Conservation (phyloP, 202 grass and related monocot species). For the Schoenoplectus triqueter region DNA sequence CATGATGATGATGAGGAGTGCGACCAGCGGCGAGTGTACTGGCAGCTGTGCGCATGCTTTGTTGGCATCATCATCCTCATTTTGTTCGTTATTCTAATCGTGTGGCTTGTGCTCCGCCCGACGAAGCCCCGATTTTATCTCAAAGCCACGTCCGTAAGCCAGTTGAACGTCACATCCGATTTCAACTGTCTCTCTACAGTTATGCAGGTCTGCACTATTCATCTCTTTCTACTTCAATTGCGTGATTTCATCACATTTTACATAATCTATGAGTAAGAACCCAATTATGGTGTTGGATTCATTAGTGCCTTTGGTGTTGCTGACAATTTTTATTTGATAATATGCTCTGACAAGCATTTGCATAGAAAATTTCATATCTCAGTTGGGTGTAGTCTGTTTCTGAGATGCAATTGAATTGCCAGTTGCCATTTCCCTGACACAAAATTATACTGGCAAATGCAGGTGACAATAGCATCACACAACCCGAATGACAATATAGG, state of each 20-base stretch:
- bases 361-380: too few species aligned
- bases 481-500: constrained; percentile 79
- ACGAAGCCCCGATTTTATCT: constrained; percentile 75
- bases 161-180: constrained; percentile 57
- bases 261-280: neutral
- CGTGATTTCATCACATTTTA: neutral
- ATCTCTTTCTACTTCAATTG: neutral
- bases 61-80: constrained; percentile 40
- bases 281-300: neutral
- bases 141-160: constrained; percentile 50
- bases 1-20: constrained; percentile 49
- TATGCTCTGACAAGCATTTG: neutral
- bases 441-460: neutral
- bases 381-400: neutral
- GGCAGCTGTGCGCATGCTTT: constrained; percentile 20
- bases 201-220: constrained; percentile 42
- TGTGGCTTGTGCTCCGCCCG: constrained; percentile 73
- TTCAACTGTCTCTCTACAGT: constrained; percentile 45
- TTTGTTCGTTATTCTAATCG: constrained; percentile 53
- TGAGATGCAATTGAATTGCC: neutral
- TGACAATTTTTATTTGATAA: neutral
- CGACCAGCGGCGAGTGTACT: neutral
- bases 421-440: neutral
- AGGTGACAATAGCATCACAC: constrained; percentile 65
- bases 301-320: neutral